phyloP scores from a whole-genome alignment of 2,329 filamentous ascomycete genomes.

The Sclerotinia minor region DNA sequence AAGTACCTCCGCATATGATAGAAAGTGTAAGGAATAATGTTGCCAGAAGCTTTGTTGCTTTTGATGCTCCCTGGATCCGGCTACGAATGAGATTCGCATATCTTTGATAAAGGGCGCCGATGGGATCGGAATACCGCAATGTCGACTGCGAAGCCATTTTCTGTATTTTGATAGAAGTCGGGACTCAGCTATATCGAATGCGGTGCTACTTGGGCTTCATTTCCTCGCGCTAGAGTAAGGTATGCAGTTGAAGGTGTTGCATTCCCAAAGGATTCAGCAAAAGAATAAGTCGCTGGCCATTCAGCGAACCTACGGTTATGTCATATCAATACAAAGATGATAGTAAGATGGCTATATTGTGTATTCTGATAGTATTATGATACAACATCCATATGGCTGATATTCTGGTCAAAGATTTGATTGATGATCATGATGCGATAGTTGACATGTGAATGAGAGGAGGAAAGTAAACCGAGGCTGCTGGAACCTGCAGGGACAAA shows the following conservation, averaged over 20 bases:
- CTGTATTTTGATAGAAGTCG: neutral
- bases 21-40: constrained; percentile 74
- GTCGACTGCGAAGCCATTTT: constrained; percentile 90
- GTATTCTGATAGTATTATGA: neutral
- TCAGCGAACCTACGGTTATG: constrained; percentile 13
- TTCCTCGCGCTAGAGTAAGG: constrained; percentile 15
- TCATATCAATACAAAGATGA: constrained; percentile 12
- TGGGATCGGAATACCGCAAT: constrained; percentile 68
- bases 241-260: constrained; percentile 2
- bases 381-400: neutral
- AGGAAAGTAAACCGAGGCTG: constrained; percentile 21
- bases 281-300: constrained; percentile 3
- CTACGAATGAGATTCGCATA: constrained; percentile 56
- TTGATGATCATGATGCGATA: constrained; percentile 2
- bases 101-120: constrained; percentile 63
- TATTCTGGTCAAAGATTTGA: constrained; percentile 3
- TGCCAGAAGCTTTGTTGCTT: constrained; percentile 70
- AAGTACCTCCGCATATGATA: constrained; percentile 77
- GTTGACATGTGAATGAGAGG: constrained; percentile 19
- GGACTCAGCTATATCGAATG: constrained; percentile 13
- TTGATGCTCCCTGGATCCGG: constrained; percentile 64
- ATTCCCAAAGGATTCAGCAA: constrained; percentile 12
- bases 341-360: neutral
- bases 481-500: constrained; percentile 17
- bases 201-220: constrained; percentile 19